Conservation (phyloP, 306 rosid genomes). For the Notholithocarpus densiflorus region DNA sequence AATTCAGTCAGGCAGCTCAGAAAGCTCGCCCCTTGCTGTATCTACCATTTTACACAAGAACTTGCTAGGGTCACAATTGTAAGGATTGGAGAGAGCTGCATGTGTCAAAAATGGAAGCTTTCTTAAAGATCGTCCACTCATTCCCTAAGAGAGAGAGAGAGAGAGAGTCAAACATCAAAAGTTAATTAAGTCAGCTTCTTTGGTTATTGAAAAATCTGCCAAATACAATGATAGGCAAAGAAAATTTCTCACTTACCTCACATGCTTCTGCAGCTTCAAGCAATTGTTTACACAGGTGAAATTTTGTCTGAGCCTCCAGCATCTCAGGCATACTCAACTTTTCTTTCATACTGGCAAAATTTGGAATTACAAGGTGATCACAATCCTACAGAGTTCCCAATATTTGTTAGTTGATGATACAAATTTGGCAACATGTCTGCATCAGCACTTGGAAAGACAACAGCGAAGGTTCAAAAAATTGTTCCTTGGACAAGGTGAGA, state of each 20-base stretch:
- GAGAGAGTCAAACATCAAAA: background rate
- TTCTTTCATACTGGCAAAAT: constrained; percentile 60
- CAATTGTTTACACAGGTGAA: constrained; percentile 51
- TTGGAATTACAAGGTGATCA: constrained; percentile 46
- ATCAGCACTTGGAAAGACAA: background rate
- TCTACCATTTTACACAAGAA: constrained; percentile 74
- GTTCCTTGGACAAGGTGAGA: constrained; percentile 11
- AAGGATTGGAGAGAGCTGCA: constrained; percentile 69
- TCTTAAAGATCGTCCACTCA: constrained; percentile 89
- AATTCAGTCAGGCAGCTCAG: constrained; percentile 77
- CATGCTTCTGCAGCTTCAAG: constrained; percentile 86
- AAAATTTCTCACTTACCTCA: constrained; percentile 50
- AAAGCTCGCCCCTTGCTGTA: constrained; percentile 74
- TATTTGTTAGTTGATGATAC: constrained; percentile 25
- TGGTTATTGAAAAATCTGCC: constrained; percentile 1
- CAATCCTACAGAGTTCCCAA: constrained; percentile 45
- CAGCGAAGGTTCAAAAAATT: constrained; percentile 1
- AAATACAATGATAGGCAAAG: constrained; percentile 2
- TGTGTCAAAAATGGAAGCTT: constrained; percentile 94
- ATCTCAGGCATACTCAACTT: constrained; percentile 39
- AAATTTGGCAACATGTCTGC: constrained; percentile 15
- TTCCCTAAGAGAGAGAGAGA: constrained; percentile 48
- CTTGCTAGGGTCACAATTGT: constrained; percentile 54
- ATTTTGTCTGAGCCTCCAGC: constrained; percentile 35
- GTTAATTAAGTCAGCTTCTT: background rate